phyloP scores from a whole-genome alignment of 176 grass and related monocot genomes.

The Aegilops speltoides region DNA sequence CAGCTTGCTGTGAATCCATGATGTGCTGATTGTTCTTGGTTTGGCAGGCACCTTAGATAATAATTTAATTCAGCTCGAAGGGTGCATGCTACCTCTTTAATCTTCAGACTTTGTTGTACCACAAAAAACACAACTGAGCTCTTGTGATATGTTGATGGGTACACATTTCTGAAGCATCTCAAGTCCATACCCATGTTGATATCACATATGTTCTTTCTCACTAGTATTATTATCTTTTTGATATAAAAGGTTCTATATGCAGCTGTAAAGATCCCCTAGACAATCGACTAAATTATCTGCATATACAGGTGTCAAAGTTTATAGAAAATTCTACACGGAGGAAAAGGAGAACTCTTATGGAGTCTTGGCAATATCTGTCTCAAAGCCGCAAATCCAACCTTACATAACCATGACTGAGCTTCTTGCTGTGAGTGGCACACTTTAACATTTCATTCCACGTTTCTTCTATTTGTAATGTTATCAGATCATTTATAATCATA shows the following conservation, averaged over 20 bases:
- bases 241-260: background rate
- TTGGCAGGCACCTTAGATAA: background rate
- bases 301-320: slow-evolving; percentile 69
- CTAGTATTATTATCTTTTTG: background rate
- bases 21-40: background rate
- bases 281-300: slow-evolving; percentile 16
- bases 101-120: background rate
- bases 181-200: background rate
- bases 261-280: background rate
- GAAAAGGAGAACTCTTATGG: slow-evolving; percentile 68
- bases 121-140: background rate
- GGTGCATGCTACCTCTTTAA: background rate
- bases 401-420: slow-evolving; percentile 60
- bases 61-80: slow-evolving; percentile 12
- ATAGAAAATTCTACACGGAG: slow-evolving; percentile 80
- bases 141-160: background rate
- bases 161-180: background rate
- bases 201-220: background rate
- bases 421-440: slow-evolving; percentile 57
- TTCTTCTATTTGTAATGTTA: slow-evolving; percentile 8
- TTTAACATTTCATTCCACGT: background rate
- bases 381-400: slow-evolving; percentile 59
- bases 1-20: background rate
- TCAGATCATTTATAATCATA: background rate
- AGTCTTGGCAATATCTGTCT: slow-evolving; percentile 80